Conservation (phyloP, 2,329 filamentous ascomycete species). For the Verticillium albo-atrum region DNA sequence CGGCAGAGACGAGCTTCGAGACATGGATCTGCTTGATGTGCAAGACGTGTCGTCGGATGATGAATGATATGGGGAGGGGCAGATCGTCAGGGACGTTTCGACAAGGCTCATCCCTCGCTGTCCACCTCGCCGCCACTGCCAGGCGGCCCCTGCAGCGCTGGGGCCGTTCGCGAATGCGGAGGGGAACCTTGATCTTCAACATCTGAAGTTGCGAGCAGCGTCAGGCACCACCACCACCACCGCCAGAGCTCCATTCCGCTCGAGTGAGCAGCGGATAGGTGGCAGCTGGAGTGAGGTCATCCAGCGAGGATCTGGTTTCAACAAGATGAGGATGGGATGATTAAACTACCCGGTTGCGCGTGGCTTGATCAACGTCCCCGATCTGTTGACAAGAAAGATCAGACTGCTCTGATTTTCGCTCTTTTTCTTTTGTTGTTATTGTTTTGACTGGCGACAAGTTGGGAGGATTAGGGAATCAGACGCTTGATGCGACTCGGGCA, state of each 20-base stretch:
- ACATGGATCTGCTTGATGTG: neutral
- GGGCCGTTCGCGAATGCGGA: neutral
- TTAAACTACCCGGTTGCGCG: neutral
- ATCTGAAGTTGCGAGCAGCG: neutral
- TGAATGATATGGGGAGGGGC: neutral
- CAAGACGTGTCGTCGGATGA: neutral
- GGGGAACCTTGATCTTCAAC: neutral
- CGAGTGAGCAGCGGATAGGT: neutral
- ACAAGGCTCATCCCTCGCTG: neutral
- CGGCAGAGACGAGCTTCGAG: neutral
- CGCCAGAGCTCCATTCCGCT: constrained; percentile 10
- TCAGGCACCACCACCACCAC: constrained; percentile 3
- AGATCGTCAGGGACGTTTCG: constrained; percentile 2
- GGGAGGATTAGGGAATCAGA: neutral
- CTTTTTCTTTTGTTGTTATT: neutral
- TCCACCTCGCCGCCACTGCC: neutral
- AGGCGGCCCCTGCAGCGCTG: neutral
- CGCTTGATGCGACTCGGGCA: neutral
- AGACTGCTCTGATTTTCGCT: neutral
- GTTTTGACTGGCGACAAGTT: too few relatives aligned
- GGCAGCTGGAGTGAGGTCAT: neutral
- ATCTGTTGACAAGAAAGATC: neutral
- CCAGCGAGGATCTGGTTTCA: neutral
- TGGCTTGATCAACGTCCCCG: neutral
- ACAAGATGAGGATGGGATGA: neutral